These are phyloP conservation scores for Penicillium manginii DNA, from an alignment of 495 filamentous ascomycete genomes.

Conservation along the genomic window DNA sequence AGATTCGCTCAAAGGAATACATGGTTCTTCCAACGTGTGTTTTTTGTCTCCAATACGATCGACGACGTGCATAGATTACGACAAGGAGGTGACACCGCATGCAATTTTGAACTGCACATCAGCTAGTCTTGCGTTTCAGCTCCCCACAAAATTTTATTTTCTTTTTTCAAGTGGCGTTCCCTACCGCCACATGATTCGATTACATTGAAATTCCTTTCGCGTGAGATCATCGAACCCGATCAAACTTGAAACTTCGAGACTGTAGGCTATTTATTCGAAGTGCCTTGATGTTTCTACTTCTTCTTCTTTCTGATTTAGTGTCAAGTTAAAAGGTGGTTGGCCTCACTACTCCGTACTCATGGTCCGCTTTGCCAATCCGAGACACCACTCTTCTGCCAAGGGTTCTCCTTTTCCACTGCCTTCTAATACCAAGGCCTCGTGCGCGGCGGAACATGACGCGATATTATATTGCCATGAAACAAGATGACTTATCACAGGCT, in stretches of 20 bases:
- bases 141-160: background rate
- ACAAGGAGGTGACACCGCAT: background rate
- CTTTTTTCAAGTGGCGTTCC: background rate
- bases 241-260: no score
- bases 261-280: no score
- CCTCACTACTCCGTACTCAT: no score
- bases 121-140: background rate
- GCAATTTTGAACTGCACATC: background rate
- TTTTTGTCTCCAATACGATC: background rate
- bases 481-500: conserved; percentile 46
- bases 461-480: conserved; percentile 35
- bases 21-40: background rate
- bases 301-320: no score
- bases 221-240: background rate
- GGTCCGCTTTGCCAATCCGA: background rate
- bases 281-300: no score
- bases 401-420: conserved; percentile 42
- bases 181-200: no score
- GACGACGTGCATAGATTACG: background rate
- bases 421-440: conserved; percentile 37
- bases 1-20: no score
- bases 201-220: background rate
- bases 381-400: conserved; percentile 51
- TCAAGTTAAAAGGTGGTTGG: no score
- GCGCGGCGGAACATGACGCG: conserved; percentile 35